Percentiles rank a stretch among this genome's conserved stretches.
phyloP scores from a whole-genome alignment of 2,329 filamentous ascomycete species.

The Trichoderma arundinaceum region DNA sequence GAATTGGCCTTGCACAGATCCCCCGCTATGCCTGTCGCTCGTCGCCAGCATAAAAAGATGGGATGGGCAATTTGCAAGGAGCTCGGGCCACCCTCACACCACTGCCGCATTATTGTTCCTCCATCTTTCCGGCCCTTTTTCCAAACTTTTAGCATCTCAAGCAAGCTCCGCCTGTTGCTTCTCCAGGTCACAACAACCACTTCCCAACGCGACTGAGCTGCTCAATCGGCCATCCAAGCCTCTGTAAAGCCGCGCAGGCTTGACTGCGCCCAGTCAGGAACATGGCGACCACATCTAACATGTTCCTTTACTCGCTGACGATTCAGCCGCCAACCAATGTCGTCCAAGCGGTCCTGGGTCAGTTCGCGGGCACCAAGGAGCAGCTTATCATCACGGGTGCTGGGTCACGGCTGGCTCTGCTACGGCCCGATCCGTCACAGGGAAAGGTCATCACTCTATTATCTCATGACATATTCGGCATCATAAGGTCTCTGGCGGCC shows the following conservation, averaged over 20 bases:
- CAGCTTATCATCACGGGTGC: slow-evolving; percentile 96
- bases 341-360: slow-evolving; percentile 88
- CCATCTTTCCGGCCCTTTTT: slow-evolving; percentile 37
- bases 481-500: slow-evolving; percentile 85
- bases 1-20: slow-evolving; percentile 19
- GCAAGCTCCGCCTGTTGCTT: slow-evolving; percentile 38
- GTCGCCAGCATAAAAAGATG: slow-evolving; percentile 8
- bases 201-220: slow-evolving; percentile 37
- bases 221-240: slow-evolving; percentile 39
- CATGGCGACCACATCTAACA: slow-evolving; percentile 98
- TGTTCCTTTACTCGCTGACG: slow-evolving; percentile 98
- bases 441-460: slow-evolving; percentile 86
- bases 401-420: slow-evolving; percentile 85
- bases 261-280: slow-evolving; percentile 55
- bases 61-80: slow-evolving; percentile 33
- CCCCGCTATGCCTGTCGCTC: slow-evolving; percentile 17
- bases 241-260: slow-evolving; percentile 55
- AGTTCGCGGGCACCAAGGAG: slow-evolving; percentile 95
- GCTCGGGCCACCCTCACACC: slow-evolving; percentile 40
- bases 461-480: slow-evolving; percentile 94
- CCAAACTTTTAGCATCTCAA: slow-evolving; percentile 41
- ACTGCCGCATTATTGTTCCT: slow-evolving; percentile 47
- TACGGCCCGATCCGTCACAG: slow-evolving; percentile 83
- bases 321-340: slow-evolving; percentile 90
- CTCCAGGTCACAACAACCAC: slow-evolving; percentile 34